These are phyloP conservation scores for Backusella parvicylindrica DNA, from an alignment of 192 early-diverging fungal genomes.

Conservation along the genomic window DNA sequence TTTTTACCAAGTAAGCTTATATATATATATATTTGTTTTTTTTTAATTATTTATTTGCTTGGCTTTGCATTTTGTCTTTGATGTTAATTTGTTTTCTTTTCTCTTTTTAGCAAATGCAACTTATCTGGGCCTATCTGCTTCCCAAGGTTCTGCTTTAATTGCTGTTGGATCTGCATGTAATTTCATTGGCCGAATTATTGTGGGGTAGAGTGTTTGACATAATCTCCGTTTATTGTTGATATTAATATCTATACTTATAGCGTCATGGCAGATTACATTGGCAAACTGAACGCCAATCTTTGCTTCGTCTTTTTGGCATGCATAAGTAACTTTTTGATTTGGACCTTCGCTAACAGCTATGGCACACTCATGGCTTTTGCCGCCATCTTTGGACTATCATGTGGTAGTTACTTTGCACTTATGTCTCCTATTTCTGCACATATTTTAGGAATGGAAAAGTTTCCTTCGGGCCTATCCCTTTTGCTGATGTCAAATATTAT, in stretches of 20 bases:
- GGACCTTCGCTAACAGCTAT: conserved; percentile 30
- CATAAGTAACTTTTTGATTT: conserved; percentile 23
- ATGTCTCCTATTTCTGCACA: conserved; percentile 25
- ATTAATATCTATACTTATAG: not conserved
- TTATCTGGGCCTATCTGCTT: conserved; percentile 15
- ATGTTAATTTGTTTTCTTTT: not conserved
- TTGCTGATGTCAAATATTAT: conserved; percentile 24
- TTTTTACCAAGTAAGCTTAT: conserved; percentile 17
- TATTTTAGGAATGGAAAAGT: conserved; percentile 21
- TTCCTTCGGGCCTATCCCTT: conserved; percentile 21
- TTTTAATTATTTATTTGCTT: not conserved
- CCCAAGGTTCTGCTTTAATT: conserved; percentile 22
- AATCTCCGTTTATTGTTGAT: not conserved
- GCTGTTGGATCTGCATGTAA: conserved; percentile 17
- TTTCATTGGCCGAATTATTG: conserved; percentile 27
- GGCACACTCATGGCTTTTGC: conserved; percentile 27
- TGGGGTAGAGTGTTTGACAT: not conserved
- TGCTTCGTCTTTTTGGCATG: conserved; percentile 22
- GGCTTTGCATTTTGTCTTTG: not conserved
- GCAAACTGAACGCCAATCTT: conserved; percentile 24
- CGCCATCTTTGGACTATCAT: conserved; percentile 28
- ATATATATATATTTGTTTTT: not conserved
- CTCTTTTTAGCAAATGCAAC: conserved; percentile 11
- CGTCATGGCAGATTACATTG: conserved; percentile 25
- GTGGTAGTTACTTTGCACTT: conserved; percentile 34